Evolutionary conservation across 2,329 filamentous ascomycete species (phyloP), one percentile per base, ranked within the genome.

Genomic region (Fusarium verrucosum): DNA sequence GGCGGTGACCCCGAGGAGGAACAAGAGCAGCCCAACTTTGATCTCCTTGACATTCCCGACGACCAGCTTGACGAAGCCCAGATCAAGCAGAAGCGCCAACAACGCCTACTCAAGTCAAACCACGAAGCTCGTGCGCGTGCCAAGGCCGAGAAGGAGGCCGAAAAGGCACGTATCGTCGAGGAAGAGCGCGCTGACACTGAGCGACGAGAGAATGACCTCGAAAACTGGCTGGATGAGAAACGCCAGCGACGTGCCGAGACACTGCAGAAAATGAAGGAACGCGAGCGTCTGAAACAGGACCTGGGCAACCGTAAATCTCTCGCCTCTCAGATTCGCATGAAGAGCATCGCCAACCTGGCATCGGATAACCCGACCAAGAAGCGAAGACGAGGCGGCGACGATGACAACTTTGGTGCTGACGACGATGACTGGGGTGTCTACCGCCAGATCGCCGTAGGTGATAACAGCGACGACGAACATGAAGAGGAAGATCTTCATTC

Each of bases 361-460:
- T 94, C 94, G 0, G 95, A 99, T 76, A 89, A 87, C 7, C 93
- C 94, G 1, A 82, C 84, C 65, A 93, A 94, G 76, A 96, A 97
- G 77, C 87, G 94, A 54, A 84, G 92, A 14, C 88, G 94, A 17
- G 93, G 92, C 9, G 92, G 90, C 5, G 94, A 98, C 74, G 95
- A 99, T 71, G 95, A 99, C 74, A 93, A 92, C 59, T 99, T 99
- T 74, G 95, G 95, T 54, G 94, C 94, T 45, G 94, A 99, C 76
- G 95, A 99, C 73, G 94, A 96, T 55, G 95, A 99, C 76, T 99
- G 95, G 95, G 92, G 92, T 56, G 92, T 99, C 14, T 99, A 99
- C 78, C 89, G 95, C 50, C 92, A 92, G 36, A 96, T 98, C 55
- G 92, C 92, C 3, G 92, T 91, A 1, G 93, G 92, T 46, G 90